Evolutionary conservation across 2,329 filamentous ascomycete species (phyloP).

Genomic region (Chrysosporium keratinophilum): DNA sequence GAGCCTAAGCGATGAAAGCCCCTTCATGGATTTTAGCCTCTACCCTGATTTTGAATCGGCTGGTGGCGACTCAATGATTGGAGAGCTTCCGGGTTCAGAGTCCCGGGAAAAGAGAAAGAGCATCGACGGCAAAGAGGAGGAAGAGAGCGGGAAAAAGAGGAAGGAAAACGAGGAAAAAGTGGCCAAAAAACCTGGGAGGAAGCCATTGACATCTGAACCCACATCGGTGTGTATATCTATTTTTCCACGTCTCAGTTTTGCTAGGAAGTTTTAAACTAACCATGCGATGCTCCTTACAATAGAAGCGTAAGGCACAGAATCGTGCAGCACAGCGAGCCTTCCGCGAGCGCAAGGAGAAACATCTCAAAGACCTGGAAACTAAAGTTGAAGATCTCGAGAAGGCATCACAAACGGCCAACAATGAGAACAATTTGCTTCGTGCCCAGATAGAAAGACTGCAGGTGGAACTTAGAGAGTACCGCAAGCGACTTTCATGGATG

Average conservation of each 20-base stretch:
- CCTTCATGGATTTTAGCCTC: constrained; percentile 72
- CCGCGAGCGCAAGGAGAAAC: constrained; percentile 88
- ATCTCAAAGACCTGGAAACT: constrained; percentile 41
- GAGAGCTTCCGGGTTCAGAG: constrained; percentile 54
- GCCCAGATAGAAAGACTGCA: constrained; percentile 84
- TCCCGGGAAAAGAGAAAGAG: constrained; percentile 53
- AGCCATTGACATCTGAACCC: constrained; percentile 89
- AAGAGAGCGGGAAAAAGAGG: constrained; percentile 58
- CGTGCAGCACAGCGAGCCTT: constrained; percentile 86
- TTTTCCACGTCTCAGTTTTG: background rate
- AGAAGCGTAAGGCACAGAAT: constrained; percentile 74
- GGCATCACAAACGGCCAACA: constrained; percentile 67
- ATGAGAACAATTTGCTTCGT: constrained; percentile 74
- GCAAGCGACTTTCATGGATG: constrained; percentile 66
- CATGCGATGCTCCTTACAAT: background rate
- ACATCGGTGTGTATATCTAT: constrained; percentile 63
- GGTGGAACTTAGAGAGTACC: constrained; percentile 76
- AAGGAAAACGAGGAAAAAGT: constrained; percentile 75
- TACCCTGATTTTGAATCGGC: constrained; percentile 64
- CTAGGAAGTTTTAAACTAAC: constrained; percentile 19
- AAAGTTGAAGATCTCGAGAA: constrained; percentile 62
- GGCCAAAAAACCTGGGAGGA: constrained; percentile 90
- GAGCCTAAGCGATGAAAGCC: constrained; percentile 58
- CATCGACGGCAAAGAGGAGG: constrained; percentile 45
- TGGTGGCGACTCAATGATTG: constrained; percentile 59